Conservation (phyloP, 352 stramenopile genomes). For the Phytophthora litchii region DNA sequence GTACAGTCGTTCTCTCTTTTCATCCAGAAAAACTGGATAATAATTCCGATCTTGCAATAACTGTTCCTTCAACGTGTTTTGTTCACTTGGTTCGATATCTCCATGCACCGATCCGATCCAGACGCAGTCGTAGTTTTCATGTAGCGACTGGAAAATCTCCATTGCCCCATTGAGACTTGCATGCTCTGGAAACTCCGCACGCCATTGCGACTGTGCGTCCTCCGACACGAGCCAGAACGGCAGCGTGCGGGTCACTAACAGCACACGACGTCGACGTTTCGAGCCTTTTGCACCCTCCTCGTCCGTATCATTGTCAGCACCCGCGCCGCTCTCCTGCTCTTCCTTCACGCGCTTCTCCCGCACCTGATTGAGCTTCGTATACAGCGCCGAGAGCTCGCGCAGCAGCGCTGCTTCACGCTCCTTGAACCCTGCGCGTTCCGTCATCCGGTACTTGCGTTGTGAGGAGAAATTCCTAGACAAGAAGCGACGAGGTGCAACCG, state of each 20-base stretch:
- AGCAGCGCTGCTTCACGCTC: constrained; percentile 75
- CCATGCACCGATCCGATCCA: constrained; percentile 86
- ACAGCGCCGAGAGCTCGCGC: constrained; percentile 71
- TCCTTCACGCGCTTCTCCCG: constrained; percentile 77
- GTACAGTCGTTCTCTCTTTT: constrained; percentile 86
- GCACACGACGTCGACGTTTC: constrained; percentile 56
- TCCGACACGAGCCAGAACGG: constrained; percentile 82
- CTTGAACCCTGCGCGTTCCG: constrained; percentile 48
- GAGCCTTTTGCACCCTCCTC: constrained; percentile 39
- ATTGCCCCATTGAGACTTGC: constrained; percentile 74
- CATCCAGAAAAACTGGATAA: constrained; percentile 90
- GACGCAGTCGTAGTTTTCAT: constrained; percentile 84
- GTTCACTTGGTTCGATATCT: constrained; percentile 79
- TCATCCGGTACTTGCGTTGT: constrained; percentile 17
- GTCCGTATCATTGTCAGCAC: constrained; percentile 30
- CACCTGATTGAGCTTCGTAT: constrained; percentile 85
- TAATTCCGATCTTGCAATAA: constrained; percentile 91
- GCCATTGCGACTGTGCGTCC: constrained; percentile 83
- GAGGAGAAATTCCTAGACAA: constrained; percentile 10
- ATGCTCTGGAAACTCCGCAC: constrained; percentile 79
- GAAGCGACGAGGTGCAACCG: constrained; percentile 30
- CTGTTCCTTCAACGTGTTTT: constrained; percentile 85
- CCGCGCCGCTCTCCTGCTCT: constrained; percentile 54
- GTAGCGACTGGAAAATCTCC: constrained; percentile 78
- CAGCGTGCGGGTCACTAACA: constrained; percentile 79